Evolutionary conservation across 2,329 filamentous ascomycete genomes (phyloP).

Genomic region (Claviceps fusiformis): DNA sequence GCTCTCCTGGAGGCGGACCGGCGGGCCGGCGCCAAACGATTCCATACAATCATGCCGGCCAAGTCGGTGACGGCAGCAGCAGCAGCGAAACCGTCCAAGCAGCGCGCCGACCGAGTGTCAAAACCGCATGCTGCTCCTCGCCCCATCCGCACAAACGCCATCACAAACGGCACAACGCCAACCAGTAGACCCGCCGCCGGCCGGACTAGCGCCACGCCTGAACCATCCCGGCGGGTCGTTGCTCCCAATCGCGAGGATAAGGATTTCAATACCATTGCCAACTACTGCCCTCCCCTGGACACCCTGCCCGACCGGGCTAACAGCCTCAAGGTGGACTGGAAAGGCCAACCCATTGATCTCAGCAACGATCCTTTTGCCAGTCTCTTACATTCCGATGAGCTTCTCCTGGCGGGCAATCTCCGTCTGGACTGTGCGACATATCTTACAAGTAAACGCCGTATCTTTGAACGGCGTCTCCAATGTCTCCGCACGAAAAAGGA

Average conservation of each 20-base stretch:
- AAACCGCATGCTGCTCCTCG: constrained; percentile 20
- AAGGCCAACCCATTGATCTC: constrained; percentile 66
- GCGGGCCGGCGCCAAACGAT: constrained; percentile 25
- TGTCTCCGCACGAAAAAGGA: constrained; percentile 58
- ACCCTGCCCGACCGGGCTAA: constrained; percentile 55
- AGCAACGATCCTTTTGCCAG: constrained; percentile 54
- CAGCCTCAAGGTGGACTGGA: constrained; percentile 76
- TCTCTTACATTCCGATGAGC: constrained; percentile 66
- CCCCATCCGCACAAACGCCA: constrained; percentile 9
- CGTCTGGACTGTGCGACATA: constrained; percentile 80
- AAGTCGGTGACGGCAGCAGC: constrained; percentile 21
- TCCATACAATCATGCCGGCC: constrained; percentile 29
- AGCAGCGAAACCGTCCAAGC: constrained; percentile 16
- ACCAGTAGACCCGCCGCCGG: constrained; percentile 17
- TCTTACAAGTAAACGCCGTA: constrained; percentile 81
- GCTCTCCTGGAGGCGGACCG: constrained; percentile 34
- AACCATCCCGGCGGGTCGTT: constrained; percentile 36
- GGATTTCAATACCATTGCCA: constrained; percentile 57
- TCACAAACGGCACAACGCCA: constrained; percentile 6
- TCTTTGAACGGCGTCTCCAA: constrained; percentile 66
- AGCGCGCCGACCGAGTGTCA: constrained; percentile 20
- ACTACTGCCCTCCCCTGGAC: constrained; percentile 57
- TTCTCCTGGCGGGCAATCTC: constrained; percentile 62
- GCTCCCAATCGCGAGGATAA: constrained; percentile 68
- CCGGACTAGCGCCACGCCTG: constrained; percentile 32